A percentile compares a stretch with the other conserved stretches of the same genome.
Evolutionary conservation across 257 asterid species (phyloP).

Genomic region (Rehmannia glutinosa): DNA sequence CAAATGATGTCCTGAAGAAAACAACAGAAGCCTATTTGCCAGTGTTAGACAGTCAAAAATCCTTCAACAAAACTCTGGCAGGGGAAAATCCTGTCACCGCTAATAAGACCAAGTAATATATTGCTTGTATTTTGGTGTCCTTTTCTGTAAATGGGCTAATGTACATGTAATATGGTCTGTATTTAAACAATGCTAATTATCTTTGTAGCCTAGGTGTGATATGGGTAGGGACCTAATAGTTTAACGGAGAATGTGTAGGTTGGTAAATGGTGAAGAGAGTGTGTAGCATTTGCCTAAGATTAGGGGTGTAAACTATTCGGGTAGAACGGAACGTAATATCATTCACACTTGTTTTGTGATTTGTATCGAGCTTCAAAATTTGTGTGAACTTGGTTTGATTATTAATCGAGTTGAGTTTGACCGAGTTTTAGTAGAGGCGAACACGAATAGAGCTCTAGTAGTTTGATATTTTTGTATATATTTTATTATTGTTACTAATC

Average conservation of each 20-base stretch:
- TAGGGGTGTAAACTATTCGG: no score
- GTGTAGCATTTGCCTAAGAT: no score
- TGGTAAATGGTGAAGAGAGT: no score
- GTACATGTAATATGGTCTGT: not conserved
- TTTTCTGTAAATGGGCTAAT: conserved; percentile 2
- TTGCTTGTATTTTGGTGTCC: not conserved
- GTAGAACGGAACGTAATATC: no score
- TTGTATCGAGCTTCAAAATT: no score
- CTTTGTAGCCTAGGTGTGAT: not conserved
- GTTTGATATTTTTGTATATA: no score
- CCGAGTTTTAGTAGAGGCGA: no score
- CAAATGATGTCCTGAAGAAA: conserved; percentile 40
- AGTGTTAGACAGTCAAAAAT: conserved; percentile 38
- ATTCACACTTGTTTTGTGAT: no score
- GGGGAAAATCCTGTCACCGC: conserved; percentile 24
- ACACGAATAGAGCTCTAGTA: no score
- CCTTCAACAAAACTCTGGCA: conserved; percentile 29
- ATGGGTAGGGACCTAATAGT: not conserved
- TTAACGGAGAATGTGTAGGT: not conserved
- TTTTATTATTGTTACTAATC: no score
- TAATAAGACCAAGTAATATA: conserved; percentile 18
- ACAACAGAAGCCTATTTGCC: conserved; percentile 46
- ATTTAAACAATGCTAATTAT: not conserved
- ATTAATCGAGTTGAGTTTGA: no score
- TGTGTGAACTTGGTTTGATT: no score